Base-by-base conservation (phyloP, 257 asterid genomes). In the Thymus quinquecostatus region DNA sequence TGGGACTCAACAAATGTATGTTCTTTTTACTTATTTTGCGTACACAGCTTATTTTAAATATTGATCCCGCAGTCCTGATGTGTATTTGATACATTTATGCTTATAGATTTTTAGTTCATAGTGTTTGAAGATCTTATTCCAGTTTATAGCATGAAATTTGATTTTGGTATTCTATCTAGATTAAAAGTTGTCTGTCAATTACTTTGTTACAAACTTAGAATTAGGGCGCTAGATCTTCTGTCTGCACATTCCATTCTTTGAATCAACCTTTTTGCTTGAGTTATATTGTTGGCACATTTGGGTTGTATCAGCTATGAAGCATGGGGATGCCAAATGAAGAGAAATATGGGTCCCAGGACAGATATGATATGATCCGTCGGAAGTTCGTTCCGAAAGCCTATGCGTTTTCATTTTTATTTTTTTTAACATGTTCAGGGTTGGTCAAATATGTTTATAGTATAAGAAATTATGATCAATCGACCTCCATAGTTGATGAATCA, bases 1-100 rank as follows among this genome's bases (percentile, higher is more conserved):
- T 78, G 98, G 97, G 73, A 86, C 94, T 58, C 86, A 82, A 59
- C 97, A 93, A 78, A 87, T 93, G 98, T 93, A 85, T 82, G 98
- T 87, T 51, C 41, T 40, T 7, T 60, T 69, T 59, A 21, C 21
- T 21, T 21, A 21, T n/a, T 54, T 71, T 58, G 33, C 41, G n/a
- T 48, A 13, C 14, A n/a, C 5, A 4, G 38, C 58, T 54, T 30
- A 43, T 64, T 44, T 10, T 44, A 44, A 10, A 44, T 8, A 2
- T 12, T 70, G 44, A 33, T 28, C 49, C 49, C 1, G 5, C 3
- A 0, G 11, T 44, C 49, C 12, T 45, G 68, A 10, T 66, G 49
- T 30, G n/a, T 38, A 47, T 21, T 43, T 29, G 29, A 43, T 7
- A 58, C 56, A 38, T 44, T 48, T 11, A 30, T 58, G 14, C 74